A percentile compares a stretch with the other conserved stretches of the same genome.
Evolutionary conservation across 208 protist species (phyloP).

Genomic region (Leishmania amazonensis): DNA sequence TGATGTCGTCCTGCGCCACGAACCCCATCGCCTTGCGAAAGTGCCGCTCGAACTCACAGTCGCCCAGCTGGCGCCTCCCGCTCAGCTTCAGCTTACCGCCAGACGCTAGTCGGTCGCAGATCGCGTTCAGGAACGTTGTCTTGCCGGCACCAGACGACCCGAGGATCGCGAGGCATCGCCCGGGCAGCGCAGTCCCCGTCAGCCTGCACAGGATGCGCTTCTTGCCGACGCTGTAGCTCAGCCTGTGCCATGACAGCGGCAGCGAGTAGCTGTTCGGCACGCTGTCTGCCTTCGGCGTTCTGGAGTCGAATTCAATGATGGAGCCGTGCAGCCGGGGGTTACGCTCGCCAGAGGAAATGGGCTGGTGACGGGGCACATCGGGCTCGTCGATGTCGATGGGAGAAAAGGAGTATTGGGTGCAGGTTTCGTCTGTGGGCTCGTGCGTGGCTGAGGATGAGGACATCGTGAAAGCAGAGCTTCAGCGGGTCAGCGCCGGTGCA

Average conservation of each 20-base stretch:
- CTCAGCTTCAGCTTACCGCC: constrained; percentile 43
- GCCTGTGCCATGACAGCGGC: constrained; percentile 75
- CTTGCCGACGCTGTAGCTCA: constrained; percentile 59
- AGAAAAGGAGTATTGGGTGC: not conserved
- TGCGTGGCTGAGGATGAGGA: not conserved
- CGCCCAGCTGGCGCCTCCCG: constrained; percentile 67
- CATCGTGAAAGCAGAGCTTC: not conserved
- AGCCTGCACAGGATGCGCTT: constrained; percentile 63
- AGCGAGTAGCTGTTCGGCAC: constrained; percentile 43
- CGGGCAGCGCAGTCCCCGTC: constrained; percentile 73
- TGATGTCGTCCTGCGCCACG: constrained; percentile 85
- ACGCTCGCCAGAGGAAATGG: constrained; percentile 10
- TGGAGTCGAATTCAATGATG: constrained; percentile 48
- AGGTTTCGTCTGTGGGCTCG: not conserved
- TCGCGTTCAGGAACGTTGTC: constrained; percentile 67
- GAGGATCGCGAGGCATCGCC: constrained; percentile 81
- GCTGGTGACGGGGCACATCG: not conserved
- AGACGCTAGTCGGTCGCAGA: constrained; percentile 65
- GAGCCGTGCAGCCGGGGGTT: constrained; percentile 44
- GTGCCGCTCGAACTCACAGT: constrained; percentile 52
- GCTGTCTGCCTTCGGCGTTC: constrained; percentile 32
- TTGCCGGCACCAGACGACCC: constrained; percentile 86
- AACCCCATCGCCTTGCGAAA: constrained; percentile 76
- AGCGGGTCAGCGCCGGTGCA: not conserved
- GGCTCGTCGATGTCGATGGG: not conserved